phyloP scores from a whole-genome alignment of 2,329 filamentous ascomycete species.

The Fusarium dlaminii region DNA sequence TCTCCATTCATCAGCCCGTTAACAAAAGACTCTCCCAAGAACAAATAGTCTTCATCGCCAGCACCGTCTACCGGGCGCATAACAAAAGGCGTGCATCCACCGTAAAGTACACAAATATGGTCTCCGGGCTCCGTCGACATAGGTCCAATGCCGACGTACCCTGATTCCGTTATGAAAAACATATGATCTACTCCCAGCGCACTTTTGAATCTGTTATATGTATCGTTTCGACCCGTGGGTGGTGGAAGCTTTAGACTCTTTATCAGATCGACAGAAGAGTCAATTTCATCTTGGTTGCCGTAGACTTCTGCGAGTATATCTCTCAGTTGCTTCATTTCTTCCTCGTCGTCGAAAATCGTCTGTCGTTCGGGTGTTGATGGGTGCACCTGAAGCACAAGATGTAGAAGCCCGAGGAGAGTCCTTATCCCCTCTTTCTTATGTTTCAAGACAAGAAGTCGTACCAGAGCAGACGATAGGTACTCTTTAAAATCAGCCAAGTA shows the following conservation, averaged over 20 bases:
- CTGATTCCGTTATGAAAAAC: background rate
- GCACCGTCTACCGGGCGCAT: background rate
- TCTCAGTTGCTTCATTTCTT: background rate
- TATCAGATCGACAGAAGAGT: background rate
- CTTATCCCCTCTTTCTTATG: background rate
- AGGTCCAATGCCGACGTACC: rapidly evolving
- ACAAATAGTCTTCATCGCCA: background rate
- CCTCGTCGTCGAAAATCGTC: rapidly evolving
- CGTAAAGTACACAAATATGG: background rate
- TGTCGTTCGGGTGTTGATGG: background rate
- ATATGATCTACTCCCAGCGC: rapidly evolving
- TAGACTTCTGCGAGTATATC: rapidly evolving
- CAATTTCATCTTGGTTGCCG: background rate
- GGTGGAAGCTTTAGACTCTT: background rate
- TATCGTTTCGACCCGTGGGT: rapidly evolving
- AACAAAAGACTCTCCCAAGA: rapidly evolving
- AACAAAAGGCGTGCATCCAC: background rate
- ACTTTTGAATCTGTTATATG: rapidly evolving
- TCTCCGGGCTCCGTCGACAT: background rate
- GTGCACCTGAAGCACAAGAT: rapidly evolving
- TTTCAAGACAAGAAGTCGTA: rapidly evolving
- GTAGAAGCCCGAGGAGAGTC: background rate
- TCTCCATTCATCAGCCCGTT: background rate
- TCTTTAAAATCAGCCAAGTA: background rate
- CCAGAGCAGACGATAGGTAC: background rate